Conservation (phyloP, 345 rosid genomes). For the Gossypium stocksii region DNA sequence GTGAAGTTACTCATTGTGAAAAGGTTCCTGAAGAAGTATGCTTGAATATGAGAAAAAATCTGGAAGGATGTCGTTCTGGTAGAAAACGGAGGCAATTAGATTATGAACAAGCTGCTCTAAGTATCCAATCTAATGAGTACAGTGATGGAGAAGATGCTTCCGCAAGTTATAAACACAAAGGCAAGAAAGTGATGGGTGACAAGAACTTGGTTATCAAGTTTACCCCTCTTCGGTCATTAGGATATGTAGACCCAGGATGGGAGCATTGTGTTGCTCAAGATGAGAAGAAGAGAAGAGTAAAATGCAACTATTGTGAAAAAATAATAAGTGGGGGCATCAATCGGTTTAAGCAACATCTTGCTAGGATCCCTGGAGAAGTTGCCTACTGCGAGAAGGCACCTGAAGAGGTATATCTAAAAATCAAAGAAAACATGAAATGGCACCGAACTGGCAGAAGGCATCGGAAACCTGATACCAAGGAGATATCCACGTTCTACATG, state of each 20-base stretch:
- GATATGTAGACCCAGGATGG: constrained; percentile 83
- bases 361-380: constrained; percentile 82
- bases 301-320: constrained; percentile 71
- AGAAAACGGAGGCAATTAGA: constrained; percentile 47
- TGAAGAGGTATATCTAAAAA: constrained; percentile 65
- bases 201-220: constrained; percentile 38
- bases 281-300: constrained; percentile 70
- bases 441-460: constrained; percentile 67
- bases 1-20: constrained; percentile 75
- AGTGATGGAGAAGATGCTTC: constrained; percentile 30
- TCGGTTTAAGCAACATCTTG: constrained; percentile 76
- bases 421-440: constrained; percentile 80
- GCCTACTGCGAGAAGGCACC: constrained; percentile 64
- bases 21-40: constrained; percentile 69
- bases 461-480: constrained; percentile 46
- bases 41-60: constrained; percentile 54
- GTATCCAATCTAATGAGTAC: constrained; percentile 40
- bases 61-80: constrained; percentile 60
- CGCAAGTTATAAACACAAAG: constrained; percentile 39
- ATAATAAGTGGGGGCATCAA: constrained; percentile 73
- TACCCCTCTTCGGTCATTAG: constrained; percentile 58
- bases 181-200: constrained; percentile 43
- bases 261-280: constrained; percentile 78
- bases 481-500: constrained; percentile 36
- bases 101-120: constrained; percentile 41